phyloP scores from a whole-genome alignment of 1,284 basidiomycete genomes.

The Tylopilus sp. region DNA sequence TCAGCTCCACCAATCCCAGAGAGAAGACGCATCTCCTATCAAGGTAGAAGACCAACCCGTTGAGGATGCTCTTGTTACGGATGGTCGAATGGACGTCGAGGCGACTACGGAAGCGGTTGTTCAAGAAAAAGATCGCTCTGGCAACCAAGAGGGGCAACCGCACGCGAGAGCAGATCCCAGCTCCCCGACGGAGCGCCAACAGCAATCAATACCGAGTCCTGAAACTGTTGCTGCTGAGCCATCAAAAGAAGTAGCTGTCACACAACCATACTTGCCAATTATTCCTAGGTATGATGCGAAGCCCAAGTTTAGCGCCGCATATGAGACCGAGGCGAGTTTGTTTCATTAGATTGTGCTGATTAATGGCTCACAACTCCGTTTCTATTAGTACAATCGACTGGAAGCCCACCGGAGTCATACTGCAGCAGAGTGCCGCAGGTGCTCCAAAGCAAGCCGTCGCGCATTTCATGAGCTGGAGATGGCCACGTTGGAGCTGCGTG shows the following conservation, averaged over 20 bases:
- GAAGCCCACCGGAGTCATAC: conserved; percentile 39
- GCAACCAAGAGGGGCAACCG: conserved; percentile 13
- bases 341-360: background rate
- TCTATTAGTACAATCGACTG: conserved; percentile 26
- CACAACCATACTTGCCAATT: conserved; percentile 25
- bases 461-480: conserved; percentile 59
- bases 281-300: conserved; percentile 28
- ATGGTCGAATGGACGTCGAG: conserved; percentile 10
- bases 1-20: background rate
- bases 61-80: conserved; percentile 1
- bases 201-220: conserved; percentile 2
- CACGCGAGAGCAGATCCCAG: conserved; percentile 9
- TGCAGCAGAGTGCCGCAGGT: conserved; percentile 39
- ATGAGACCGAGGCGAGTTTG: conserved; percentile 26
- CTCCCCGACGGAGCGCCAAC: conserved; percentile 10
- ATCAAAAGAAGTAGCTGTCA: conserved; percentile 22
- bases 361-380: conserved; percentile 5
- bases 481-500: conserved; percentile 52
- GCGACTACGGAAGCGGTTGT: conserved; percentile 1
- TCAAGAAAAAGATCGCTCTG: conserved; percentile 18
- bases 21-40: conserved; percentile 4
- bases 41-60: conserved; percentile 2
- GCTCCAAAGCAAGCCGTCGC: conserved; percentile 43
- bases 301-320: conserved; percentile 24
- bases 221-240: conserved; percentile 13